phyloP scores from a whole-genome alignment of 129 eudicot genomes.

The Logfia minima region DNA sequence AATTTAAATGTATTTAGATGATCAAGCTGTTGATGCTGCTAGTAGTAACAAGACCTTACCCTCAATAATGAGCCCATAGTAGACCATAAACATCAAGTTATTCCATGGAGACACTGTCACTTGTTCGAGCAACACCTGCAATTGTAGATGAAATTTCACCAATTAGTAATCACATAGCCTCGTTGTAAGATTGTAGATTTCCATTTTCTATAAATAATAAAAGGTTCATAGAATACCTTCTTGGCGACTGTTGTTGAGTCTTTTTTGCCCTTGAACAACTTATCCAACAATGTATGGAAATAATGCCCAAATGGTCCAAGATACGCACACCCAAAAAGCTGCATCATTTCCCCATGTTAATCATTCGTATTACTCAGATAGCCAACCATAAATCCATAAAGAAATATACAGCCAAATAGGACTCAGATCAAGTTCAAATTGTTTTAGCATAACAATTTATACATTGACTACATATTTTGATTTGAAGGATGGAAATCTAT shows the following conservation, averaged over 20 bases:
- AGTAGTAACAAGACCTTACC: slow-evolving; percentile 45
- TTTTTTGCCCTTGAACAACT: slow-evolving; percentile 86
- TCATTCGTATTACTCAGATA: not conserved
- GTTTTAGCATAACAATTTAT: not conserved
- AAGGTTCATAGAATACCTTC: slow-evolving; percentile 52
- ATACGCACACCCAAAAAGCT: slow-evolving; percentile 88
- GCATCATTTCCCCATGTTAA: slow-evolving; percentile 39
- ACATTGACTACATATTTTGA: not conserved
- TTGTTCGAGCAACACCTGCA: slow-evolving; percentile 91
- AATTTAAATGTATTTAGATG: not conserved
- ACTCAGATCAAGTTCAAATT: not conserved
- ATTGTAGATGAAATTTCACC: slow-evolving; percentile 13
- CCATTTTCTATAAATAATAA: not conserved
- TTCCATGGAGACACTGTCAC: slow-evolving; percentile 85
- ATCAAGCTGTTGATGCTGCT: not conserved
- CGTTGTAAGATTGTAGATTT: slow-evolving; percentile 1
- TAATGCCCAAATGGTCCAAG: slow-evolving; percentile 95
- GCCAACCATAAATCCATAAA: not conserved
- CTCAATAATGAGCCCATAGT: slow-evolving; percentile 82
- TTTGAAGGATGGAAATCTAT: not conserved
- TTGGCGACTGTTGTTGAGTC: slow-evolving; percentile 76
- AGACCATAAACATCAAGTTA: slow-evolving; percentile 85
- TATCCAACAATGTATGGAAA: slow-evolving; percentile 73
- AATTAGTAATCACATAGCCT: slow-evolving; percentile 2
- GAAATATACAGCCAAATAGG: not conserved